These are phyloP conservation scores for Coemansia sp. DNA, from an alignment of 192 early-diverging fungal genomes.

Conservation along the genomic window DNA sequence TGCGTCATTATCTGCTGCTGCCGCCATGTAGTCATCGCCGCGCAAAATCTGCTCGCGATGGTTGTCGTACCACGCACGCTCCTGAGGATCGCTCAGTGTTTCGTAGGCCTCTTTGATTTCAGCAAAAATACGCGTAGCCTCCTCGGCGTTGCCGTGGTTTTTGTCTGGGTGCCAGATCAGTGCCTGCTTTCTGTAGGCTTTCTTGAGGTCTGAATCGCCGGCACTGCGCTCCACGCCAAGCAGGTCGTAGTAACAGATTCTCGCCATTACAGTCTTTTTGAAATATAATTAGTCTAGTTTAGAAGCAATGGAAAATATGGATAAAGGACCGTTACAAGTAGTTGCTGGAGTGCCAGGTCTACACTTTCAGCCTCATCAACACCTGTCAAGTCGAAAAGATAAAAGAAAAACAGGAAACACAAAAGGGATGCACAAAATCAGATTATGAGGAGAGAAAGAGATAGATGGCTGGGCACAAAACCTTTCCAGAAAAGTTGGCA, in stretches of 20 bases:
- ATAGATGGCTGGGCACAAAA: too few relatives aligned
- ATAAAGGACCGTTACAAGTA: too few relatives aligned
- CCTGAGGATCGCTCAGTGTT: conserved; percentile 86
- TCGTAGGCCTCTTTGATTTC: conserved; percentile 93
- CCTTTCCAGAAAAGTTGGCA: too few relatives aligned
- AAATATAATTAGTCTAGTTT: background rate
- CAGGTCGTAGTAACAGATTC: conserved; percentile 89
- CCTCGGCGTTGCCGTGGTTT: conserved; percentile 78
- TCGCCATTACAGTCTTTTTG: conserved; percentile 36
- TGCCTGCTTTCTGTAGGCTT: conserved; percentile 78
- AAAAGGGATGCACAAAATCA: too few relatives aligned
- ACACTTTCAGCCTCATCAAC: too few relatives aligned
- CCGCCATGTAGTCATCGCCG: conserved; percentile 60
- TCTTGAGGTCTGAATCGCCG: conserved; percentile 77
- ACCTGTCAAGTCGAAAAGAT: too few relatives aligned
- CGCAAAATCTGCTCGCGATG: conserved; percentile 91
- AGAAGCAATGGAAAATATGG: background rate
- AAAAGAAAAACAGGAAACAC: too few relatives aligned
- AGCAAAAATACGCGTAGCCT: conserved; percentile 85
- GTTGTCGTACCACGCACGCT: conserved; percentile 94
- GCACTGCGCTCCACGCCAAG: conserved; percentile 78
- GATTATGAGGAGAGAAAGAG: too few relatives aligned
- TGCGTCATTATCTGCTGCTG: conserved; percentile 18
- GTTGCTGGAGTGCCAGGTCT: too few relatives aligned
- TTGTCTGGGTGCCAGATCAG: conserved; percentile 89